A percentile compares a stretch with the other conserved stretches of the same genome.
Evolutionary conservation across 1,139 yeast species (phyloP).

Genomic region (Wickerhamiella pararugosa): DNA sequence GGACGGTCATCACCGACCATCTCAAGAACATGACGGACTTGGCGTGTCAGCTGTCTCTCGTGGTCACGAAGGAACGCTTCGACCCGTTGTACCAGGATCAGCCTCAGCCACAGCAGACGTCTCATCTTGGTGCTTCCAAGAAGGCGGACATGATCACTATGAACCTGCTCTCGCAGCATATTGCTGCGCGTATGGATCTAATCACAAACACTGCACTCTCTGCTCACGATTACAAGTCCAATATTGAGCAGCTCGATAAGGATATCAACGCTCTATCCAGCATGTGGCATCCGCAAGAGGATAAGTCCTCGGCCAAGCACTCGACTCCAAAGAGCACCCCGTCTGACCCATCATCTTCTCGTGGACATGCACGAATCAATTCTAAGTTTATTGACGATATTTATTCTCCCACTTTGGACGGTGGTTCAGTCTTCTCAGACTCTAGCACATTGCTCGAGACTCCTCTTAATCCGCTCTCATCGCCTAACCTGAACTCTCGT

Average conservation of each 20-base stretch:
- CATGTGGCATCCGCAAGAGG: conserved; percentile 2
- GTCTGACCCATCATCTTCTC: too few species aligned
- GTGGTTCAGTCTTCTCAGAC: too few species aligned
- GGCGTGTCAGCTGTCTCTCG: conserved; percentile 18
- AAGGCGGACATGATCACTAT: conserved; percentile 2
- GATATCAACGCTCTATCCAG: conserved; percentile 3
- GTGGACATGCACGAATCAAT: too few species aligned
- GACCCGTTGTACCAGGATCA: conserved; percentile 10
- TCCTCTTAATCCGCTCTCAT: too few species aligned
- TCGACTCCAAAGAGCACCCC: neutral
- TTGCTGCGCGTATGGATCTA: conserved; percentile 26
- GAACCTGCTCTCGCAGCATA: conserved; percentile 15
- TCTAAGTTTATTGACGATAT: too few species aligned
- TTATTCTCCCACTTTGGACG: too few species aligned
- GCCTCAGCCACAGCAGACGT: neutral
- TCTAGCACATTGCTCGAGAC: too few species aligned
- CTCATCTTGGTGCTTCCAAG: neutral
- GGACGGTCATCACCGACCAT: conserved; percentile 23
- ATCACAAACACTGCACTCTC: conserved; percentile 17
- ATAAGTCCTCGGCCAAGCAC: too few species aligned
- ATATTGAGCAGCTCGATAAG: neutral
- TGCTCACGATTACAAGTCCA: conserved; percentile 3
- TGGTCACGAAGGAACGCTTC: conserved; percentile 18
- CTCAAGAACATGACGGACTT: conserved; percentile 20
- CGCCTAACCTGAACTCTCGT: too few species aligned